Conservation (phyloP, 805 yeast species). For the Candida nanaspora region DNA sequence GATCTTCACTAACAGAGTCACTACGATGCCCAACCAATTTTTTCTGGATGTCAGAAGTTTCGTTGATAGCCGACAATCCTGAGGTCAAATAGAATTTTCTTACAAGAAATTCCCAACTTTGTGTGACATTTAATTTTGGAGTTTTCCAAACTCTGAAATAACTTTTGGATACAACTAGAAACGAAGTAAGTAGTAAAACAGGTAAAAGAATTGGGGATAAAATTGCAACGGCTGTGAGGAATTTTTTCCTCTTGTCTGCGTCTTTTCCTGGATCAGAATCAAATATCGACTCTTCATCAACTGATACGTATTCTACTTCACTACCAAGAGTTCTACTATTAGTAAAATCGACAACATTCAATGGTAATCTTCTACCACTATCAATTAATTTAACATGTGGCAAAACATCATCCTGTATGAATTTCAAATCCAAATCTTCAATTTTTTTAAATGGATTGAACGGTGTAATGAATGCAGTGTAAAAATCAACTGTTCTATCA, state of each 20-base stretch:
- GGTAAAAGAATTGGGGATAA: neutral
- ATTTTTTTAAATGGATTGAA: constrained; percentile 64
- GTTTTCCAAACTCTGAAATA: neutral
- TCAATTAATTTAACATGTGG: constrained; percentile 27
- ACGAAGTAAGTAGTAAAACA: neutral
- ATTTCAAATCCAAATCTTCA: constrained; percentile 40
- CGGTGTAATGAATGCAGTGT: constrained; percentile 70
- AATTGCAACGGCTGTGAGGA: neutral
- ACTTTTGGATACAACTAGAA: neutral
- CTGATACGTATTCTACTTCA: neutral
- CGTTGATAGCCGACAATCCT: too few relatives aligned
- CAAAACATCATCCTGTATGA: constrained; percentile 30
- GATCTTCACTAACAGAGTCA: neutral
- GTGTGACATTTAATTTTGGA: neutral
- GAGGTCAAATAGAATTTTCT: neutral
- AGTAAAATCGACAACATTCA: constrained; percentile 42
- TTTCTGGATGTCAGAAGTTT: neutral
- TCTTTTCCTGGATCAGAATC: neutral
- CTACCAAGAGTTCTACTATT: neutral
- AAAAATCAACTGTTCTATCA: constrained; percentile 85
- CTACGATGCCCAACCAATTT: neutral
- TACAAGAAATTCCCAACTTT: neutral
- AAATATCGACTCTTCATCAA: too few relatives aligned
- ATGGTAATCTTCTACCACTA: constrained; percentile 29
- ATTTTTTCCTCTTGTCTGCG: neutral